Evolutionary conservation across 176 grass and related monocot genomes (phyloP), one percentile per base, ranked within the genome.

Genomic region (Rhynchospora pubera): DNA sequence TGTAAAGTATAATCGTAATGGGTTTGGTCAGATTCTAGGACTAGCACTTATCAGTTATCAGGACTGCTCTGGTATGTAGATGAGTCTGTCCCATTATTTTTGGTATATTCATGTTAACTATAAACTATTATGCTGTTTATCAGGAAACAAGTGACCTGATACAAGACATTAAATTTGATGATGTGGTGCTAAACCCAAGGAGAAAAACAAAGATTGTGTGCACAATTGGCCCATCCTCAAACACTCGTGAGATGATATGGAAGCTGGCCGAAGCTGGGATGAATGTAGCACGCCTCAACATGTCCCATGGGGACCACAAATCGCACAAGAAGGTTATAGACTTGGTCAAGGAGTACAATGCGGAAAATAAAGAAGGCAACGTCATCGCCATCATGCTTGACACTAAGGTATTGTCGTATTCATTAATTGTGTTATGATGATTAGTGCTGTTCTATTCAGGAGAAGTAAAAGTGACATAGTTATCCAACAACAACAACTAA

Each of bases 131-230:
- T 59, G 8, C 10, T 78, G 59, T 65, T 43, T 79, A 62, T 72
- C 43, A 86, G 90, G 77, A 86, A 89, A 89, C 83, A 18, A 59
- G 4, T 4, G 66, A 70, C 59, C 79, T 81, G 79, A 56, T 75
- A 73, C 50, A 55, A 81, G 90, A 75, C 6, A 66, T 47, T 63
- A 77, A 86, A 58, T 87, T 88, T 7, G 69, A 80, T 50, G 85
- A 53, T 5, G 65, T 60, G 13, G 61, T 13, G 18, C 63, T 55
- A 1, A 89, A 62, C 78, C 39, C 88, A 45, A 62, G 45, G 68
- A 86, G 92, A 69, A 98, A 98, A 69, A 94, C 92, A 76, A 98
- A 98, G 89, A 98, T 98, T 85, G 92, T 98, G 9, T 98, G 95
- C 89, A 98, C 95, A 32, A 98, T 98, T 72, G 95, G 95, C 56